Percentiles rank a stretch among this genome's conserved stretches.
phyloP scores from a whole-genome alignment of 2,329 filamentous ascomycete species.

The Phialemoniopsis sp. region DNA sequence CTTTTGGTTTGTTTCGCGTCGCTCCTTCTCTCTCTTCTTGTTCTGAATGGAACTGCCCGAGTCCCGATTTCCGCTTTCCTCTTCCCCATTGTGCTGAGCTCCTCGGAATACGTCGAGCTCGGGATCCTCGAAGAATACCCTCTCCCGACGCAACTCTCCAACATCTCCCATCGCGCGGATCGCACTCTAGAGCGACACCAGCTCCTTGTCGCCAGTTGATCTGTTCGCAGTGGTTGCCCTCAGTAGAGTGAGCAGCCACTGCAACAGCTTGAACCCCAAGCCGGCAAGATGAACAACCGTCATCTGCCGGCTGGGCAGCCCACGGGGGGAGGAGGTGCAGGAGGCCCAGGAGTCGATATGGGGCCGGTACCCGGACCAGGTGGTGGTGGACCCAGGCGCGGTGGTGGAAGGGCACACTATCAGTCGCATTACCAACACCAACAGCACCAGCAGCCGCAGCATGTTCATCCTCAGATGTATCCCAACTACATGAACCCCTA shows the following conservation, averaged over 20 bases:
- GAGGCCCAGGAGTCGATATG: slow-evolving; percentile 21
- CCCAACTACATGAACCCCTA: slow-evolving; percentile 47
- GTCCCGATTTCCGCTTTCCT: background rate
- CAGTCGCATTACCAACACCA: slow-evolving; percentile 20
- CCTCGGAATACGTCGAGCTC: no score
- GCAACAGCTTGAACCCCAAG: slow-evolving; percentile 40
- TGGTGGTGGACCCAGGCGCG: slow-evolving; percentile 25
- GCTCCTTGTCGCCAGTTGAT: slow-evolving; percentile 6
- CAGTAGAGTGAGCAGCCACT: slow-evolving; percentile 24
- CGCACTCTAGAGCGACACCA: background rate
- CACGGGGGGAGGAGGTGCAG: slow-evolving; percentile 34
- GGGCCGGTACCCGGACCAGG: slow-evolving; percentile 18
- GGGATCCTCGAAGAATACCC: no score
- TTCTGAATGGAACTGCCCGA: background rate
- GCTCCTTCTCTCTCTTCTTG: background rate
- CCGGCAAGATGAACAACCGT: slow-evolving; percentile 73
- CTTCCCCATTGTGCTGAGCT: background rate
- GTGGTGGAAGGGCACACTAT: slow-evolving; percentile 27
- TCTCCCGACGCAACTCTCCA: background rate
- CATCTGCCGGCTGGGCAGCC: slow-evolving; percentile 75
- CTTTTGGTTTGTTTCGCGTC: background rate
- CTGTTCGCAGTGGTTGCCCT: slow-evolving; percentile 19
- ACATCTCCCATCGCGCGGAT: background rate
- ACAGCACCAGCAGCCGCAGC: slow-evolving; percentile 31
- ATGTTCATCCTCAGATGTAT: slow-evolving; percentile 40